Conservation (phyloP, 768 basidiomycete genomes). For the Psilocybe azurescens region DNA sequence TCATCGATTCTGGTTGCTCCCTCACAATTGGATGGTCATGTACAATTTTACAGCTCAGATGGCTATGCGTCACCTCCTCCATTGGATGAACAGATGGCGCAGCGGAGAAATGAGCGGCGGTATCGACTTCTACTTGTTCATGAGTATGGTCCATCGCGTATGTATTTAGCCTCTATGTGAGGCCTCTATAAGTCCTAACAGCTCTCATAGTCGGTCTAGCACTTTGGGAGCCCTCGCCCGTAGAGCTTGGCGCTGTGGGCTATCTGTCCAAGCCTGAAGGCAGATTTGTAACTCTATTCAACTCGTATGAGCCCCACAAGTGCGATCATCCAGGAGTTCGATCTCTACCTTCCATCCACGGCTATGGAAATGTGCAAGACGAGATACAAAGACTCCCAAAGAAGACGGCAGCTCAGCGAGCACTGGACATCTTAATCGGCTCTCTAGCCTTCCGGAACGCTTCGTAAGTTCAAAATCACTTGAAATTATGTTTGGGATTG, state of each 20-base stretch:
- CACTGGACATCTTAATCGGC: constrained; percentile 35
- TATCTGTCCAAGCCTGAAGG: constrained; percentile 74
- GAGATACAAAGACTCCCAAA: constrained; percentile 60
- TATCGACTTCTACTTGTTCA: constrained; percentile 73
- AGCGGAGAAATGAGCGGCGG: constrained; percentile 62
- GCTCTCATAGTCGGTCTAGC: constrained; percentile 59
- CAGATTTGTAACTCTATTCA: constrained; percentile 76
- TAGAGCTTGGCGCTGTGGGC: constrained; percentile 78
- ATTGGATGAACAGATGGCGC: constrained; percentile 42
- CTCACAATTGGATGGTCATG: constrained; percentile 14
- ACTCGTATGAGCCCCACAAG: constrained; percentile 60
- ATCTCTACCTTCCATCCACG: constrained; percentile 61
- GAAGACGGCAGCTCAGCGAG: constrained; percentile 59
- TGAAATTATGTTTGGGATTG: not conserved
- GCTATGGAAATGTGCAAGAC: constrained; percentile 62
- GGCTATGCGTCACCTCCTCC: constrained; percentile 51
- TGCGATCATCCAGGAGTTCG: constrained; percentile 47
- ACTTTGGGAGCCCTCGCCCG: constrained; percentile 71
- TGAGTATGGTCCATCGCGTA: constrained; percentile 72
- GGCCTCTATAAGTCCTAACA: not conserved
- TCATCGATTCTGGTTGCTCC: constrained; percentile 24
- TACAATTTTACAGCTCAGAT: constrained; percentile 23
- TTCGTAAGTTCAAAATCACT: constrained; percentile 38
- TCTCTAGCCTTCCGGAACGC: constrained; percentile 24
- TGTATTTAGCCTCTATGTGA: constrained; percentile 28